Percentiles rank a stretch among this genome's conserved stretches.
Conservation (phyloP, 2,329 filamentous ascomycete species). For the Emericellopsis atlantica region DNA sequence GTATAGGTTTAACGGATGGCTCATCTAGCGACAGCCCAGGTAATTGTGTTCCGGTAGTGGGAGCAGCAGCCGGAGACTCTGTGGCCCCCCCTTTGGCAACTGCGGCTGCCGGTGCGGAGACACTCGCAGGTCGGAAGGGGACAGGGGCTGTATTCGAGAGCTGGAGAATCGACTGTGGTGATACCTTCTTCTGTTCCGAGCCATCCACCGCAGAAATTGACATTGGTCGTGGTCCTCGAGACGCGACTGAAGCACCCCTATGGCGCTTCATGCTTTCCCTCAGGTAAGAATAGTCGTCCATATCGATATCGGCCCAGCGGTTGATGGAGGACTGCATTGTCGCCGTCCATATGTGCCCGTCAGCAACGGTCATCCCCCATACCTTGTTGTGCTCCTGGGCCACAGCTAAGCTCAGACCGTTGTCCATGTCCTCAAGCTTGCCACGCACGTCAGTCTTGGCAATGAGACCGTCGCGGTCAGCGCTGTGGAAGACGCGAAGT, state of each 20-base stretch:
- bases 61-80: conserved; percentile 9
- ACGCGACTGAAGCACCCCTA: conserved; percentile 30
- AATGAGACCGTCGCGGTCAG: conserved; percentile 83
- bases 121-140: conserved; percentile 40
- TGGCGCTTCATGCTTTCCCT: conserved; percentile 39
- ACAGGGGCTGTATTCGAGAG: conserved; percentile 78
- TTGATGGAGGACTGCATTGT: conserved; percentile 88
- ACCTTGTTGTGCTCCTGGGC: conserved; percentile 85
- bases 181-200: conserved; percentile 49
- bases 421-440: conserved; percentile 56
- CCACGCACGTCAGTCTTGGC: conserved; percentile 86
- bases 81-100: conserved; percentile 10
- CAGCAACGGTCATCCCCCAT: conserved; percentile 52
- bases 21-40: conserved; percentile 7
- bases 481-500: conserved; percentile 86
- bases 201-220: conserved; percentile 13
- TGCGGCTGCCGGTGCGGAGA: conserved; percentile 32
- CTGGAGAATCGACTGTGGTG: conserved; percentile 63
- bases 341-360: conserved; percentile 78
- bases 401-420: conserved; percentile 81
- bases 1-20: conserved; percentile 40
- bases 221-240: conserved; percentile 18
- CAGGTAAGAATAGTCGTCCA: conserved; percentile 55
- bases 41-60: conserved; percentile 21
- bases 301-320: conserved; percentile 80